Evolutionary conservation across 208 protist genomes (phyloP), one percentile per base, ranked within the genome.

Genomic region (Trypanosoma mega): DNA sequence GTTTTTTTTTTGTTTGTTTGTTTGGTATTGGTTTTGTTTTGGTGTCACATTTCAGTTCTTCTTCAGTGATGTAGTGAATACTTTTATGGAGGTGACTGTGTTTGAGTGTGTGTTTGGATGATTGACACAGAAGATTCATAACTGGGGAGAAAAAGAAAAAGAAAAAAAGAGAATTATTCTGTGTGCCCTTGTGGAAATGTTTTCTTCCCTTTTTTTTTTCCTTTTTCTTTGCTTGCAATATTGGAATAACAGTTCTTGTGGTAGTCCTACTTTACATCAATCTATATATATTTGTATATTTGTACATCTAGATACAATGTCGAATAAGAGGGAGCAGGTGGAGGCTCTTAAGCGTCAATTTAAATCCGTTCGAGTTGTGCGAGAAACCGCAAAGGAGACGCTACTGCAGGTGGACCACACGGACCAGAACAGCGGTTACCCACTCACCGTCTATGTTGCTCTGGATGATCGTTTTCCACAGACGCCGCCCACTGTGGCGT

Each of bases 351-450:
- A 48, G 18, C 49, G 49, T 12, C 67, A 68, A 39, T 93, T 86
- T 61, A 75, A 72, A 0, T 74, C 64, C 14, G 82, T 78, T 5
- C 54, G 53, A 1, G 50, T 72, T 2, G 61, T 93, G 14, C 68
- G 51, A 34, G 74, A 87, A 45, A 68, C 63, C 0, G 33, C 76
- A 2, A 59, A 57, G 16, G 75, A 86, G 53, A 72, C 67, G 24
- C 47, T 90, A 33, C 48, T 93, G 6, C 76, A 84, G 62, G 78
- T 93, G 3, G 76, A 87, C 18, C 76, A 88, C 67, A 66, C 50
- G 1, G 23, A 73, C 41, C 57, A 69, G 2, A 72, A 60, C 9
- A 78, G 57, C 23, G 74, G 79, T 49, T 87, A 83, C 68, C 68
- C 56, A 18, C 69, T 88, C 14, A 81, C 58, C 11, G 67, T 93